Percentiles rank a stretch among this genome's conserved stretches.
These are phyloP conservation scores for Candida sithepensis DNA, from an alignment of 805 yeast genomes.

Conservation along the genomic window DNA sequence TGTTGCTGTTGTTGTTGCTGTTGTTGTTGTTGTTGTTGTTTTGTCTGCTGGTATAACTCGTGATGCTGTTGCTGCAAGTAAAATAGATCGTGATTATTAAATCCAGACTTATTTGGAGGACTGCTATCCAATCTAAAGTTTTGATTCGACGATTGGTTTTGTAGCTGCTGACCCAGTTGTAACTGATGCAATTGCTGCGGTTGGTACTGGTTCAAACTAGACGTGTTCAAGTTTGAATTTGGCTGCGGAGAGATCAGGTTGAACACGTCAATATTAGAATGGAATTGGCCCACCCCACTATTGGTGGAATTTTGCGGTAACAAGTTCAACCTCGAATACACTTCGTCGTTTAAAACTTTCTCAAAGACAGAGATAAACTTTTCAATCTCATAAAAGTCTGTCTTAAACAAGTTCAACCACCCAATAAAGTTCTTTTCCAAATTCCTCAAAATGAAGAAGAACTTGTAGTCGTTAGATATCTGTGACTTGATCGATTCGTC, in stretches of 20 bases:
- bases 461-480: conserved; percentile 22
- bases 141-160: neutral
- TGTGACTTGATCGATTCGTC: conserved; percentile 20
- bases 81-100: conserved; percentile 10
- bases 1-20: conserved; percentile 7
- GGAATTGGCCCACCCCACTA: conserved; percentile 1
- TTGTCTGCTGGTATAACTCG: conserved; percentile 11
- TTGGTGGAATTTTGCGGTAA: conserved; percentile 5
- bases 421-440: conserved; percentile 22
- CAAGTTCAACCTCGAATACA: conserved; percentile 17
- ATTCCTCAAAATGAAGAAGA: conserved; percentile 24
- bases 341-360: conserved; percentile 15
- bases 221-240: neutral
- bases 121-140: conserved; percentile 7
- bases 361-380: conserved; percentile 11
- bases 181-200: neutral
- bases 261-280: conserved; percentile 15
- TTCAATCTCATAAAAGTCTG: conserved; percentile 11
- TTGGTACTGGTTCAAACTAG: neutral
- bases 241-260: conserved; percentile 17
- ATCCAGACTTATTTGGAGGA: neutral
- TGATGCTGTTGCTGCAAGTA: conserved; percentile 18
- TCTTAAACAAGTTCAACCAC: conserved; percentile 24
- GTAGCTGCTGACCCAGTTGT: conserved; percentile 2
- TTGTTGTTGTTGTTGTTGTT: conserved; percentile 2